Evolutionary conservation across 768 basidiomycete genomes (phyloP).

Genomic region (Termitomyces sp.): DNA sequence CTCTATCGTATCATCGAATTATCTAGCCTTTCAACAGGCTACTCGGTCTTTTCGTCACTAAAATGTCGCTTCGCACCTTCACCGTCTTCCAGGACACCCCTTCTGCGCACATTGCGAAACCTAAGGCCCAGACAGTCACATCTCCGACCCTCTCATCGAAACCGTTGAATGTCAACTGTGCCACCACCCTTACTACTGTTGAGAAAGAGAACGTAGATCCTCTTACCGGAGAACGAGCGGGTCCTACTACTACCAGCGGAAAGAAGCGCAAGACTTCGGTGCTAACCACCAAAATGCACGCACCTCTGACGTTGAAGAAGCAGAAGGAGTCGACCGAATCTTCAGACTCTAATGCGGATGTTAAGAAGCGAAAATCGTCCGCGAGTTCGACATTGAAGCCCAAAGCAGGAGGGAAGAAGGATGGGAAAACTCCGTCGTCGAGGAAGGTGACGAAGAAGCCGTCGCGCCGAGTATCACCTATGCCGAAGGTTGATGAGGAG

Average conservation of each 20-base stretch:
- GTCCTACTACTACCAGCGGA: slow-evolving; percentile 29
- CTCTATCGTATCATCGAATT: background rate
- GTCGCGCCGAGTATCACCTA: slow-evolving; percentile 51
- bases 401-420: slow-evolving; percentile 37
- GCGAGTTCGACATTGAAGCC: slow-evolving; percentile 28
- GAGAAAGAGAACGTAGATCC: slow-evolving; percentile 85
- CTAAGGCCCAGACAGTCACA: slow-evolving; percentile 29
- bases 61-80: slow-evolving; percentile 59
- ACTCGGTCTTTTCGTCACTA: slow-evolving; percentile 11
- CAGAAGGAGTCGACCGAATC: slow-evolving; percentile 44
- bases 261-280: slow-evolving; percentile 70
- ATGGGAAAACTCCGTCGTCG: slow-evolving; percentile 28
- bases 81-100: slow-evolving; percentile 64
- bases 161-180: slow-evolving; percentile 19
- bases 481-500: slow-evolving; percentile 63
- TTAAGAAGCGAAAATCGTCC: slow-evolving; percentile 64
- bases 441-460: slow-evolving; percentile 40
- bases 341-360: slow-evolving; percentile 41
- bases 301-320: slow-evolving; percentile 37
- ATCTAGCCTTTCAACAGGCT: slow-evolving; percentile 7
- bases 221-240: slow-evolving; percentile 63
- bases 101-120: slow-evolving; percentile 31
- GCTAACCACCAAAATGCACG: slow-evolving; percentile 51
- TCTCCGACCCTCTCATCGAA: slow-evolving; percentile 26
- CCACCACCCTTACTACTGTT: slow-evolving; percentile 34